Evolutionary conservation across 2,329 filamentous ascomycete genomes (phyloP), one percentile per base, ranked within the genome.

Genomic region (Aspergillus sp.): DNA sequence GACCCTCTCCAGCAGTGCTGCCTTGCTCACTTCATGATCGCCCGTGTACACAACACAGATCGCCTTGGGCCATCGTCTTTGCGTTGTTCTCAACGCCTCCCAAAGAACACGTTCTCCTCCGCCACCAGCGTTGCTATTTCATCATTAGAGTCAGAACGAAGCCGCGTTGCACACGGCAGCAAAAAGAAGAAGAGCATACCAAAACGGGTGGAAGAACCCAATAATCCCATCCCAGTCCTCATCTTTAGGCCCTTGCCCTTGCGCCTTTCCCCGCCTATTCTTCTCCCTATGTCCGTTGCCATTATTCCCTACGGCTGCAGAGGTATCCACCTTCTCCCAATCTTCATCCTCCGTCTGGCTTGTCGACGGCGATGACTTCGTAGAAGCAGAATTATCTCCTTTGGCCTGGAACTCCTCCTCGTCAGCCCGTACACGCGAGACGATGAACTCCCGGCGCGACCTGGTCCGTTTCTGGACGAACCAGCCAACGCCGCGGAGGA

Each of bases 151-250:
- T 19, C 19, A 19, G 19, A 55, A 38, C 34, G 42, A 40, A 39
- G 7, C 29, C 46, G 7, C 33, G 33, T 19, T n/a, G 33, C n/a
- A 19, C 19, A 19, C 19, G 19, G 19, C 19, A 19, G 19, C 19
- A 19, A 41, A 32, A 27, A 9, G 5, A 29, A 32, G 4, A 5
- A 42, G n/a, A 9, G 4, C 77, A 53, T 73, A 91, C 87, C 93
- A 97, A 67, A 96, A 98, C 1, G 93, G 93, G 67, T 98, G 93
- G 64, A 98, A 95, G 76, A 98, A 97, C 41, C 88, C 93, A 52
- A 97, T 81, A 45, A 96, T 82, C 30, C 90, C 90, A 51, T 83
- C 76, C 86, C 87, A 96, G 41, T 85, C 76, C 54, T 77, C 73
- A 48, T 77, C 73, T 7, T 64, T 19, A 19, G 19, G 19, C 19